These are phyloP conservation scores for Solanum aculeatissimum DNA, from an alignment of 305 asterid species.

Conservation along the genomic window DNA sequence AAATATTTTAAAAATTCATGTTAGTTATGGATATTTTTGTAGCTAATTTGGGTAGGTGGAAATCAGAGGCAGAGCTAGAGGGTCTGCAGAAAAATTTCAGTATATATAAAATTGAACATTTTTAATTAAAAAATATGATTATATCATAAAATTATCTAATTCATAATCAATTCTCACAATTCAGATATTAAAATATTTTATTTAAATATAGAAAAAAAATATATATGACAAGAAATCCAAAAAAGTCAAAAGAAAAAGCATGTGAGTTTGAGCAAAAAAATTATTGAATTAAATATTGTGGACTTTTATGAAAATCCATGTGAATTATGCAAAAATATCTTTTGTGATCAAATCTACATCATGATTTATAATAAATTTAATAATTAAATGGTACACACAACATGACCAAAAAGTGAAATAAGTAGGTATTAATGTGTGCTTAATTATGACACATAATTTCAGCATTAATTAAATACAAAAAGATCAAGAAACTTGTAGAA, in stretches of 20 bases:
- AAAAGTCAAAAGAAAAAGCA: background rate
- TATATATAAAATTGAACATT: background rate
- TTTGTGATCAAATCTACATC: background rate
- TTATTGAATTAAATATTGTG: background rate
- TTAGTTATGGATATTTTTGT: background rate
- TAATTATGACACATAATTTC: background rate
- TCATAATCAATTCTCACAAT: background rate
- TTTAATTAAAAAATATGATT: background rate
- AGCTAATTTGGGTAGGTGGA: background rate
- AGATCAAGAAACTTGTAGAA: background rate
- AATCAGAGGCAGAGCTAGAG: background rate
- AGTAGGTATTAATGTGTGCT: background rate
- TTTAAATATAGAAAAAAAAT: too few species aligned
- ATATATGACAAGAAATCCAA: background rate
- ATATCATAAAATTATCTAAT: background rate
- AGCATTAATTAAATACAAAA: background rate
- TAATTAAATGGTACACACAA: background rate
- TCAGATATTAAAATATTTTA: background rate
- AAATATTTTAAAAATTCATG: background rate
- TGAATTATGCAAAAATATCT: background rate
- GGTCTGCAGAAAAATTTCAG: background rate
- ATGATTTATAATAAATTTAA: background rate
- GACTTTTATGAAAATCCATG: background rate
- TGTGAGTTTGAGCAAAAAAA: background rate
- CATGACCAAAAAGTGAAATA: background rate